Percentiles rank a stretch among this genome's conserved stretches.
Conservation (phyloP, 176 grass and related monocot species). For the Hsuehochloa calcarea region DNA sequence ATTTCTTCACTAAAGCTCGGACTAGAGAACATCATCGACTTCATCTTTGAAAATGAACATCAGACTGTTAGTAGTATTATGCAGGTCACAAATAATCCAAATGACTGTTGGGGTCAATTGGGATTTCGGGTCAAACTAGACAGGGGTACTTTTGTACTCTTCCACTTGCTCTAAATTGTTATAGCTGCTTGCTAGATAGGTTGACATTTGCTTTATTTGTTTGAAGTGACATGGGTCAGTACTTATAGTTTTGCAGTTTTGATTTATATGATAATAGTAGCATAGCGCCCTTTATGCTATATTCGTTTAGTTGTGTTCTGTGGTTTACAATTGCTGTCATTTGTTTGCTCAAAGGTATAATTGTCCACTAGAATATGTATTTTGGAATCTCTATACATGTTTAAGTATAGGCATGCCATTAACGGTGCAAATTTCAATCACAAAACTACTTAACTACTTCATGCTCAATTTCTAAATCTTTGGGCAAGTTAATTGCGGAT, state of each 20-base stretch:
- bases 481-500: conserved; percentile 15
- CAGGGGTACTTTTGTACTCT: background rate
- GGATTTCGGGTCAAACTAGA: conserved; percentile 20
- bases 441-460: conserved; percentile 14
- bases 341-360: conserved; percentile 1
- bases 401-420: conserved; percentile 1
- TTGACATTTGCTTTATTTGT: conserved; percentile 4
- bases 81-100: background rate
- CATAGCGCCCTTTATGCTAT: background rate
- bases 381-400: conserved; percentile 13
- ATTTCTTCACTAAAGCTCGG: no score
- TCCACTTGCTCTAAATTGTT: background rate
- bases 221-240: background rate
- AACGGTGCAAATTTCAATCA: conserved; percentile 7
- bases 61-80: conserved; percentile 3
- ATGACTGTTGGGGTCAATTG: background rate
- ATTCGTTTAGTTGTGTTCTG: conserved; percentile 13
- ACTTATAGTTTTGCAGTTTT: background rate
- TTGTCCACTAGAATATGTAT: conserved; percentile 13
- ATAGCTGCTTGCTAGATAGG: background rate
- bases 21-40: no score
- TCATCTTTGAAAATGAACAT: conserved; percentile 5
- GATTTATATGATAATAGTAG: conserved; percentile 1
- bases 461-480: conserved; percentile 30
- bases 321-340: background rate